These are phyloP conservation scores for Pythium biforme DNA, from an alignment of 352 stramenopile species.

Conservation along the genomic window DNA sequence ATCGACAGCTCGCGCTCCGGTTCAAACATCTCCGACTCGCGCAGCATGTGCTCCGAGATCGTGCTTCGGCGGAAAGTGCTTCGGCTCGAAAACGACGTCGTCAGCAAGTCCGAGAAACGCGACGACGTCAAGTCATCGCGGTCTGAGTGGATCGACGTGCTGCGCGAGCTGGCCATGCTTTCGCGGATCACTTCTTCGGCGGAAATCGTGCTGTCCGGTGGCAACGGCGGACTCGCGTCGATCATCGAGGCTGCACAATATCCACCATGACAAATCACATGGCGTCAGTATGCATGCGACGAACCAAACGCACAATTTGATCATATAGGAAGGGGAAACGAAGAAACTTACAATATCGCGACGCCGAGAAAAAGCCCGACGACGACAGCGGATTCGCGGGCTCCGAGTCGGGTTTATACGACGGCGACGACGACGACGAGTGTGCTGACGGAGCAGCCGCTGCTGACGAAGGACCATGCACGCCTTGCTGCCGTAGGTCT, in stretches of 20 bases:
- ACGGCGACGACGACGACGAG: conserved; percentile 4
- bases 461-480: not conserved
- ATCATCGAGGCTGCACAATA: conserved; percentile 40
- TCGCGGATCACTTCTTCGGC: conserved; percentile 87
- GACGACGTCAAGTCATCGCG: conserved; percentile 54
- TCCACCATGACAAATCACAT: not conserved
- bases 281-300: not conserved
- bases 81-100: conserved; percentile 75
- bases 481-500: conserved; percentile 18
- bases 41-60: conserved; percentile 82
- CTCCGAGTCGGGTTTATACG: conserved; percentile 8
- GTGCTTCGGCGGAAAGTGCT: conserved; percentile 78
- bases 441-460: not conserved
- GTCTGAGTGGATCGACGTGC: conserved; percentile 71
- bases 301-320: too few relatives aligned
- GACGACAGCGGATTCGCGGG: conserved; percentile 20
- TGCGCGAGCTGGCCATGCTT: conserved; percentile 74
- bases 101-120: conserved; percentile 41
- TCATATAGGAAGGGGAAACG: not conserved
- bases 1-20: conserved; percentile 75
- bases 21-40: conserved; percentile 83
- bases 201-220: conserved; percentile 79
- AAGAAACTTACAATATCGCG: conserved; percentile 28
- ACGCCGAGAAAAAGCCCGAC: conserved; percentile 27
- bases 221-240: conserved; percentile 64